Percentiles rank a stretch among this genome's conserved stretches.
These are phyloP conservation scores for Cladophialophora carrionii DNA, from an alignment of 2,329 filamentous ascomycete species.

Conservation along the genomic window DNA sequence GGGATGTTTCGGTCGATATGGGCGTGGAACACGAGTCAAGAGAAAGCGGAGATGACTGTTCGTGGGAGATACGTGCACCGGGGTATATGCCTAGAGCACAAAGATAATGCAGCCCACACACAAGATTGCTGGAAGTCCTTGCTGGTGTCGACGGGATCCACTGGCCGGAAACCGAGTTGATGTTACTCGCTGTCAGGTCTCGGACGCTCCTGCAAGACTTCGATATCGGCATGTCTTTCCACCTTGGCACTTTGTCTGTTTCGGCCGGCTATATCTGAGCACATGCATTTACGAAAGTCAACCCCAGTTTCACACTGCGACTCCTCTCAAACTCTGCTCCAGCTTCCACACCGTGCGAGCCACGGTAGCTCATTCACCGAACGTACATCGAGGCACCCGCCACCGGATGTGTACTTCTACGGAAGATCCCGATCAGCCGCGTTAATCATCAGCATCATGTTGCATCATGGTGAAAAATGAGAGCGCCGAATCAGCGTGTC, in stretches of 20 bases:
- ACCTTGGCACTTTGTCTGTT: slow-evolving; percentile 35
- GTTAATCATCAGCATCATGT: slow-evolving; percentile 67
- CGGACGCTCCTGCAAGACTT: slow-evolving; percentile 26
- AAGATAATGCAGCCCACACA: slow-evolving; percentile 28
- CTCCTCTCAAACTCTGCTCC: slow-evolving; percentile 47
- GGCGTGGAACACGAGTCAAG: slow-evolving; percentile 41
- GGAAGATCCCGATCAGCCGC: slow-evolving; percentile 63
- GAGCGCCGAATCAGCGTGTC: slow-evolving; percentile 57
- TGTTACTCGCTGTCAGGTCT: slow-evolving; percentile 38
- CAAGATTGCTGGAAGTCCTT: slow-evolving; percentile 30
- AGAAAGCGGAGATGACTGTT: slow-evolving; percentile 55
- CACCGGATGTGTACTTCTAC: slow-evolving; percentile 54
- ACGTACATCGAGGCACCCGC: slow-evolving; percentile 59
- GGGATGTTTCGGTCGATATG: slow-evolving; percentile 58
- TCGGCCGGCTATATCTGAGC: slow-evolving; percentile 30
- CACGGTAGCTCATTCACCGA: slow-evolving; percentile 47
- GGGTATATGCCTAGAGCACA: slow-evolving; percentile 32
- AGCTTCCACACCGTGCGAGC: slow-evolving; percentile 39
- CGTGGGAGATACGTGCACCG: slow-evolving; percentile 13
- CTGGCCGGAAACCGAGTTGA: slow-evolving; percentile 36
- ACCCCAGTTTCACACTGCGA: slow-evolving; percentile 41
- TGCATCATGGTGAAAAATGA: slow-evolving; percentile 52
- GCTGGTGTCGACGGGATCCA: slow-evolving; percentile 31
- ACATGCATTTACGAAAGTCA: slow-evolving; percentile 16
- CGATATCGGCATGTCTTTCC: slow-evolving; percentile 24